Evolutionary conservation across 371 early-diverging fungal genomes (phyloP), one percentile per base, ranked within the genome.

Genomic region (Smittium culicis): DNA sequence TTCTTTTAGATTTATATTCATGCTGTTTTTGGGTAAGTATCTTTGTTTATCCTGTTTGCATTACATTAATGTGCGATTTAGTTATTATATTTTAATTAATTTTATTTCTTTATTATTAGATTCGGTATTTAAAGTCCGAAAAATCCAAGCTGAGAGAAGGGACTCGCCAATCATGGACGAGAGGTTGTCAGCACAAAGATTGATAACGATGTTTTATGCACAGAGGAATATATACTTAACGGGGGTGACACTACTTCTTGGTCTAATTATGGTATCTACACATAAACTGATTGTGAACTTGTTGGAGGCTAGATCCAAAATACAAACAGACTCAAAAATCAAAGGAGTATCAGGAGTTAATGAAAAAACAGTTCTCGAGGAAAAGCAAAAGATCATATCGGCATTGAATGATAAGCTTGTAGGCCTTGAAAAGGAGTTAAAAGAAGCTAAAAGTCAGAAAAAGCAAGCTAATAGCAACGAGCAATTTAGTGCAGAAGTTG

Each of bases 161-260:
- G 74, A 75, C 17, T 28, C 64, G 27, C 70, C 68, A 56, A 35
- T 78, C 61, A 56, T 74, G 63, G 67, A 80, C 72, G 73, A 74
- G 67, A 78, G 80, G 35, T 71, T 77, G n/a, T 85, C 88, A 65
- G 79, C 86, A 35, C 81, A 78, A 68, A 73, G 82, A 34, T 82
- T 85, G 69, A 83, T 88, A 11, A 83, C 82, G 70, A 84, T 85
- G 71, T 91, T 93, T 72, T 91, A 92, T 68, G 89, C 88, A 31
- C 94, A 94, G 77, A 83, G 94, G 72, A 94, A 94, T 77, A 81
- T 92, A 77, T 92, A 93, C 66, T 73, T 93, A 71, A 89, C 89
- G 28, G 94, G 93, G 1, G 90, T 90, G 70, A 91, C 93, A 1
- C 76, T 93, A 56, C 91, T 92, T 69, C 76, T 93, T 61, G 91